Base-by-base conservation (phyloP, 768 basidiomycete species). In the Lentinula sp. region DNA sequence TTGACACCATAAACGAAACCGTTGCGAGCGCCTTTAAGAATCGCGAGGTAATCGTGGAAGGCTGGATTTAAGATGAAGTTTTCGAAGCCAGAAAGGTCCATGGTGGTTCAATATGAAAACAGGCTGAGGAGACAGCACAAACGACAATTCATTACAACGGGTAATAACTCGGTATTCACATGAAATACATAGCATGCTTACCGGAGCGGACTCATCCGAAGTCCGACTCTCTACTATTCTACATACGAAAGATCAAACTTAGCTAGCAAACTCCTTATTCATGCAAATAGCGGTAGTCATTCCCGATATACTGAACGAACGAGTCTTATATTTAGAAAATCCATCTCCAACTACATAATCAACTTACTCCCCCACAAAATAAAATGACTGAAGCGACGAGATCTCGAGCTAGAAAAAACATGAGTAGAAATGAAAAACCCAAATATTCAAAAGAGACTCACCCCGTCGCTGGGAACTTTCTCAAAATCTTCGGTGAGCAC, bases 11-110 rank as follows among this genome's bases (percentile, higher is more conserved):
- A 95, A 8, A 94, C 89, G 62, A 93, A 83, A 4, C 93, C 93
- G 70, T 94, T 94, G 45, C 93, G 83, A 35, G 93, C 91, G 48
- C 97, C 96, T 72, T 99, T 99, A 70, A 98, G 74, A 67, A 99
- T 89, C 28, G 93, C 90, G 49, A 98, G 84, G 67, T 90, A 86
- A 70, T 97, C 95, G 70, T 96, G 95, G 66, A 88, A 89, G 35
- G 81, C 82, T 11, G 95, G 95, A 71, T 90, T 79, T 46, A 78
- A 68, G 64, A 88, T 75, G 64, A 85, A 73, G n/a, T 76, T 74
- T 62, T 80, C 72, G 50, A 81, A 63, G 49, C 40, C 35, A 13
- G 65, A 63, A 65, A 66, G 61, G 43, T 51, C 35, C 23, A 56
- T 62, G 60, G 37, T 50, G 35, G 35, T 32, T 16, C 31, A 5